Evolutionary conservation across 2,329 filamentous ascomycete species (phyloP), one percentile per base, ranked within the genome.

Genomic region (Fusarium continuum): DNA sequence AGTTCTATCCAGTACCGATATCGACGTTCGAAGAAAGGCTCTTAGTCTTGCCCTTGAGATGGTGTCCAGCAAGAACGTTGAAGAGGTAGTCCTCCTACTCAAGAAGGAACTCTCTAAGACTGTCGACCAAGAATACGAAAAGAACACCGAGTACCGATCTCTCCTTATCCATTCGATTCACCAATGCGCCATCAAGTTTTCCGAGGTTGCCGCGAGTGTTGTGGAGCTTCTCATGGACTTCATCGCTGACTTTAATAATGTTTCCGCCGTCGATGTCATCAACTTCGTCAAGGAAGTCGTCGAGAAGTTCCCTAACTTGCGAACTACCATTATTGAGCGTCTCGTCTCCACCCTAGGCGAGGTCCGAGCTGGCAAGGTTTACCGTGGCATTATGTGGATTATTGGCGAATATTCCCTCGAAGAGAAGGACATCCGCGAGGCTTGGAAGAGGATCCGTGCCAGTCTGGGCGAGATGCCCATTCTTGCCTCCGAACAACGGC

Each of bases 21-120:
- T 99, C 65, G 95, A 98, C 73, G 95, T 99, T 48, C 89, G 95
- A 72, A 89, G 89, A 77, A 98, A 98, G 79, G 93, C 94, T 14
- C 85, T 99, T 23, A 84, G 87, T 53, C 91, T 99, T 71, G 93
- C 93, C 11, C 83, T 99, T 76, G 93, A 97, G 67, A 98, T 99
- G 95, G 92, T 99, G 6, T 95, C 94, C 0, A 97, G 93, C 85
- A 96, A 97, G 81, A 99, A 99, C 67, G 93, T 99, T 7, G 95
- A 98, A 75, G 95, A 99, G 73, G 95, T 99, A 13, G 91, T 99
- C 19, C 86, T 98, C 72, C 84, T 99, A 1, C 83, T 99, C 59
- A 99, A 99, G 83, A 99, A 99, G 77, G 95, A 99, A 75, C 86
- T 99, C 23, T 89, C 92, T 63, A 99, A 98, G 84, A 99, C 95